Evolutionary conservation across 371 early-diverging fungal genomes (phyloP).

Genomic region (Circinella umbellata): DNA sequence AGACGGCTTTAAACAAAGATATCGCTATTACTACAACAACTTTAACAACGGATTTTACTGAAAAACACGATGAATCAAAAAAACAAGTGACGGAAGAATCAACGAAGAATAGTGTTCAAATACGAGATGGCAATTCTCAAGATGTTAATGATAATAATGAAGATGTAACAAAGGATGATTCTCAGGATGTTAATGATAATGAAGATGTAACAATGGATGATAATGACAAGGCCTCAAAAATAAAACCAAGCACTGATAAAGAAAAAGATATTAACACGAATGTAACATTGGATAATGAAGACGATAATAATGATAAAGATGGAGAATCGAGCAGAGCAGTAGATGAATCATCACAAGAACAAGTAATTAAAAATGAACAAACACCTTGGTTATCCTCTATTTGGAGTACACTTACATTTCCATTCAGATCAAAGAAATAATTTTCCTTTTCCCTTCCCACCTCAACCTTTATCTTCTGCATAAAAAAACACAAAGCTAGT

Average conservation of each 20-base stretch:
- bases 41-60: too few relatives aligned
- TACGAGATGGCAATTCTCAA: too few relatives aligned
- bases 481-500: too few relatives aligned
- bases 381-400: not conserved
- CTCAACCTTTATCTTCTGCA: not conserved
- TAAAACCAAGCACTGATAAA: too few relatives aligned
- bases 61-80: too few relatives aligned
- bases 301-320: not conserved
- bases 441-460: not conserved
- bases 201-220: not conserved
- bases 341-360: not conserved
- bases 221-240: not conserved
- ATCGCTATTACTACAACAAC: too few relatives aligned
- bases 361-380: not conserved
- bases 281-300: not conserved
- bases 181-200: not conserved
- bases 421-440: constrained; percentile 1
- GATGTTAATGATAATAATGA: too few relatives aligned
- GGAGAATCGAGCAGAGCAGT: not conserved
- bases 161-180: not conserved
- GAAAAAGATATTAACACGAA: too few relatives aligned
- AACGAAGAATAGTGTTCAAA: too few relatives aligned
- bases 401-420: not conserved
- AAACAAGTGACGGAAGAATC: too few relatives aligned
- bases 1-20: too few relatives aligned